A percentile compares a stretch with the other conserved stretches of the same genome.
These are phyloP conservation scores for Sarocladiaceae sp. DNA, from an alignment of 2,329 filamentous ascomycete species.

Conservation along the genomic window DNA sequence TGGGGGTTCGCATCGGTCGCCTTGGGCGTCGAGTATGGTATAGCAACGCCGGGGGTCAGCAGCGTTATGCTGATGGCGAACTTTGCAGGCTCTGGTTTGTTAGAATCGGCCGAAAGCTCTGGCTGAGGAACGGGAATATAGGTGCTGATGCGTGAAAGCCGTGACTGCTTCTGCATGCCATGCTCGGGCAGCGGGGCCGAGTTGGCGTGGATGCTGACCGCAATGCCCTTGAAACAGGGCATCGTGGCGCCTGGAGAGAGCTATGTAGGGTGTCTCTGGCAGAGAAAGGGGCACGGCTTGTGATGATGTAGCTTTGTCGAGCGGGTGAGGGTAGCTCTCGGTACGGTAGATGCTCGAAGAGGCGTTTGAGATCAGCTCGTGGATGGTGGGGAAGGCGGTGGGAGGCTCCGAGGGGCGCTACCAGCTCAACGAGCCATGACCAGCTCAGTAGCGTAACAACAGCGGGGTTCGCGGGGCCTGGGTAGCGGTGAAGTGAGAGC, in stretches of 20 bases:
- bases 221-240: conserved; percentile 99
- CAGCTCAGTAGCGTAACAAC: conserved; percentile 5
- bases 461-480: neutral
- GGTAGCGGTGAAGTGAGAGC: conserved; percentile 1
- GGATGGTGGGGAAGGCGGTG: conserved; percentile 17
- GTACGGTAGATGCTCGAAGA: neutral
- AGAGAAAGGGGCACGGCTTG: neutral
- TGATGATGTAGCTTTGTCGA: neutral
- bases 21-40: conserved; percentile 89
- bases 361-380: conserved; percentile 20
- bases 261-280: no score
- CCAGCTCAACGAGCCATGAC: conserved; percentile 5
- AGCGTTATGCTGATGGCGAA: conserved; percentile 98
- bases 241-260: conserved; percentile 33
- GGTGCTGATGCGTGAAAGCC: conserved; percentile 85
- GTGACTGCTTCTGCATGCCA: conserved; percentile 89
- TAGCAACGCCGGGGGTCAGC: conserved; percentile 77
- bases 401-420: conserved; percentile 8
- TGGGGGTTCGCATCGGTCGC: conserved; percentile 67
- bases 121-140: conserved; percentile 95
- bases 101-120: conserved; percentile 54
- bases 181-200: conserved; percentile 80
- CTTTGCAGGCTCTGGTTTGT: conserved; percentile 84
- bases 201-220: conserved; percentile 88
- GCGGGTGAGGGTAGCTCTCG: neutral